A percentile compares a stretch with the other conserved stretches of the same genome.
phyloP scores from a whole-genome alignment of 768 basidiomycete genomes.

The Suillus spraguei region DNA sequence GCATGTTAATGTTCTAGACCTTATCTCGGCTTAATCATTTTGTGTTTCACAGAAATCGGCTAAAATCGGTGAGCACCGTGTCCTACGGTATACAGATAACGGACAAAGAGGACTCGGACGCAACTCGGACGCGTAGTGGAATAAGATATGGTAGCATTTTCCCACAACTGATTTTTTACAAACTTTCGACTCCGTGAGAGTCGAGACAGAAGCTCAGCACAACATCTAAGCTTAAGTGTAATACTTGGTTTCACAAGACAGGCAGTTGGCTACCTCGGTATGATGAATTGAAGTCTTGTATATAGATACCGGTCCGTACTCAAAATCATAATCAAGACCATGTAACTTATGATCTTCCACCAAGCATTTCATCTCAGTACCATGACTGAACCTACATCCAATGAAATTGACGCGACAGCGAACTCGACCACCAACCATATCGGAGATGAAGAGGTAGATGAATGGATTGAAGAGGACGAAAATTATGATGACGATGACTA shows the following conservation, averaged over 20 bases:
- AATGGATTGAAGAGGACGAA: conserved; percentile 44
- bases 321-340: neutral
- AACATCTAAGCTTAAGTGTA: neutral
- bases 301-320: neutral
- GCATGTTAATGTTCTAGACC: too few relatives aligned
- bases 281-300: neutral
- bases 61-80: too few relatives aligned
- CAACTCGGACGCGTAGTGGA: too few relatives aligned
- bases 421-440: neutral
- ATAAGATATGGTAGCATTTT: too few relatives aligned
- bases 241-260: neutral
- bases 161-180: too few relatives aligned
- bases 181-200: too few relatives aligned
- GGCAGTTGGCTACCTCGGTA: neutral
- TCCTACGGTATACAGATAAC: too few relatives aligned
- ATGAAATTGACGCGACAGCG: neutral
- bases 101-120: too few relatives aligned
- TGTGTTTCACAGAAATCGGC: too few relatives aligned
- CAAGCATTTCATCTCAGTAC: neutral
- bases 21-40: too few relatives aligned
- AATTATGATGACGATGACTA: conserved; percentile 56
- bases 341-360: neutral
- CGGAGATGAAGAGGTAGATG: conserved; percentile 23
- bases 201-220: too few relatives aligned
- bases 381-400: conserved; percentile 3